Base-by-base conservation (phyloP, 106 monocot species). In the Dendrobium huoshanense region DNA sequence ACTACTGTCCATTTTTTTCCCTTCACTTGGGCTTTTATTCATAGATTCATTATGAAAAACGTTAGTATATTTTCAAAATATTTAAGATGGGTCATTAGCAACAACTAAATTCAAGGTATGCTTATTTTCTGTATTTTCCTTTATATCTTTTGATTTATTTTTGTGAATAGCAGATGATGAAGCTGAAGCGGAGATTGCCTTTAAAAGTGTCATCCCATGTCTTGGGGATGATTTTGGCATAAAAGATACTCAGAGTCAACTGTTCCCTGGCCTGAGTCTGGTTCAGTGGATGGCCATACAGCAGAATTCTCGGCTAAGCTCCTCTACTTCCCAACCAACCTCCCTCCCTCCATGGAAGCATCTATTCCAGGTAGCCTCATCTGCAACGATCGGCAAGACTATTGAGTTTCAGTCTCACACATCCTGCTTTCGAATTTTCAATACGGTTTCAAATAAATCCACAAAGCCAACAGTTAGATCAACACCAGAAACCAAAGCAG, bases 271-370 rank as follows among this genome's bases (percentile, higher is more conserved):
- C 1, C 77, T 96, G 17, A 96, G 87, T 75, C 83, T 96, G 77
- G 93, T 87, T 22, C 96, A 93, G 67, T 96, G 96, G 96, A 93
- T 96, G 96, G 83, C 84, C 20, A 88, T 93, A 93, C 96, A 96
- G 72, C 91, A 88, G 58, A 90, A 89, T 56, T 68, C 89, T 27
- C 91, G 89, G 75, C 49, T 84, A 41, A 49, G 80, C 10, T 75
- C 85, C 11, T 81, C 92, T 13, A 75, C 91, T 44, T 56, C 80
- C 73, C 95, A 84, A 68, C 82, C 87, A 7, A 55, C 81, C 44
- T 72, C 79, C 83, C 91, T n/a, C 83, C 87, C 33, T 83, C 94
- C 4, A 67, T 83, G 51, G 49, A 84, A 44, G 75, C 87, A 19
- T 85, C 90, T 58, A 15, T 80, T 15, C 85, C 79, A 1, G 82